Percentiles rank a stretch among this genome's conserved stretches.
phyloP scores from a whole-genome alignment of 495 filamentous ascomycete species.

The Massariosphaeria phaeospora region DNA sequence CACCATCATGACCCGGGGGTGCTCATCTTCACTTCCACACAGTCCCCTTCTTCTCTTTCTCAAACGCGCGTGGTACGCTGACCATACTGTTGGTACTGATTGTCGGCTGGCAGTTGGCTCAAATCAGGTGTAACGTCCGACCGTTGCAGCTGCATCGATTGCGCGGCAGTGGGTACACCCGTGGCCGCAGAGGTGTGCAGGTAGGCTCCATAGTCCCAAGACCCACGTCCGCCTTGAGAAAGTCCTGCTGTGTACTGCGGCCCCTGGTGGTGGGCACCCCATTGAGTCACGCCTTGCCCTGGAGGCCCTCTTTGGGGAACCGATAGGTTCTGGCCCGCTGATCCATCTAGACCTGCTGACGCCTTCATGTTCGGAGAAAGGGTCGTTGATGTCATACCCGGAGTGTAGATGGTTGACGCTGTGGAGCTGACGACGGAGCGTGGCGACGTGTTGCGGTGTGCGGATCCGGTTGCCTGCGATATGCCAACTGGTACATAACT shows the following conservation, averaged over 20 bases:
- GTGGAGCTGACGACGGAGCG: constrained; percentile 26
- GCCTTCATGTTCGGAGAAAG: constrained; percentile 26
- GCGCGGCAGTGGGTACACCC: constrained; percentile 23
- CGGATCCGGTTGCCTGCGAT: constrained; percentile 8
- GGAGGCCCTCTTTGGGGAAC: constrained; percentile 22
- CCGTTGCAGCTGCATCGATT: constrained; percentile 33
- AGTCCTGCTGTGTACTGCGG: constrained; percentile 24
- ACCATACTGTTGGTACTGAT: constrained; percentile 31
- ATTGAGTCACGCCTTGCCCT: constrained; percentile 30
- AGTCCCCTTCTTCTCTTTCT: not conserved
- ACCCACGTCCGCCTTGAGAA: constrained; percentile 14
- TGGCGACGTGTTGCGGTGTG: constrained; percentile 26
- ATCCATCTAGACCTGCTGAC: constrained; percentile 33
- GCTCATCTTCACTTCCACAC: constrained; percentile 1
- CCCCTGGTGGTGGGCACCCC: constrained; percentile 27
- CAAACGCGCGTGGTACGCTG: constrained; percentile 33
- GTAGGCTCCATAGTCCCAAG: constrained; percentile 31
- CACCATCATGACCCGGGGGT: constrained; percentile 11
- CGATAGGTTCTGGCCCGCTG: constrained; percentile 27
- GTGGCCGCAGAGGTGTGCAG: constrained; percentile 18
- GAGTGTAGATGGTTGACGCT: constrained; percentile 24
- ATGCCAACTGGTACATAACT: constrained; percentile 22
- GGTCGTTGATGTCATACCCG: constrained; percentile 26
- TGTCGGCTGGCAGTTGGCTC: constrained; percentile 22
- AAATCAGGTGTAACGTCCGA: constrained; percentile 24